Percentiles rank a stretch among this genome's conserved stretches.
phyloP scores from a whole-genome alignment of 768 basidiomycete species.

The Hericium alpestre region DNA sequence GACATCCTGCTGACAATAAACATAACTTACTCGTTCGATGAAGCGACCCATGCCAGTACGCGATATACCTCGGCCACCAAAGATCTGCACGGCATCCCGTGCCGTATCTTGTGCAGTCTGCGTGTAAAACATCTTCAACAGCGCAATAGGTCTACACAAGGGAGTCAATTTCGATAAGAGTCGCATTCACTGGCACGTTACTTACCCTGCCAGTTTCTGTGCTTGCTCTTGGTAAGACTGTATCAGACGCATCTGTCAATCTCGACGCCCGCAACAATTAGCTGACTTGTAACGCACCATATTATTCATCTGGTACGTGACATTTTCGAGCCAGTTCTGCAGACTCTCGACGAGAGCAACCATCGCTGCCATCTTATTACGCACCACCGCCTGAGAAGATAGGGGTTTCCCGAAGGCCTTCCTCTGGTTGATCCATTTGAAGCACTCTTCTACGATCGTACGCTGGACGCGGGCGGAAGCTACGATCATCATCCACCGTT shows the following conservation, averaged over 20 bases:
- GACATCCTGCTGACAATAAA: slow-evolving; percentile 5
- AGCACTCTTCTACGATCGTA: slow-evolving; percentile 66
- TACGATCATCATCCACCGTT: slow-evolving; percentile 87
- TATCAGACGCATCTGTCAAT: slow-evolving; percentile 17
- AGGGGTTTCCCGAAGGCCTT: slow-evolving; percentile 88
- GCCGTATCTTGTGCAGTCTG: slow-evolving; percentile 71
- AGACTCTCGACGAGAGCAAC: slow-evolving; percentile 71
- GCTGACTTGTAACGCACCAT: slow-evolving; percentile 37
- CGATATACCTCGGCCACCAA: slow-evolving; percentile 80
- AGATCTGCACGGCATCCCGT: slow-evolving; percentile 75
- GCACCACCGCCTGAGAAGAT: slow-evolving; percentile 75
- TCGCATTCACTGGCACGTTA: not conserved
- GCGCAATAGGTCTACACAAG: slow-evolving; percentile 50
- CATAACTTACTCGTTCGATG: slow-evolving; percentile 57
- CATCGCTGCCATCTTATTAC: slow-evolving; percentile 81
- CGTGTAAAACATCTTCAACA: slow-evolving; percentile 73
- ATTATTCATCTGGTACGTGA: slow-evolving; percentile 81
- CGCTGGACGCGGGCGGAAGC: slow-evolving; percentile 57
- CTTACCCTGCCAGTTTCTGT: slow-evolving; percentile 60
- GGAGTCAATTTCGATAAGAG: not conserved
- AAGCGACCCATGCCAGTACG: slow-evolving; percentile 69
- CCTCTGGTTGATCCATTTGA: slow-evolving; percentile 85
- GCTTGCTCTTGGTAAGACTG: slow-evolving; percentile 67
- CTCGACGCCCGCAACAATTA: not conserved
- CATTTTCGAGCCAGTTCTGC: slow-evolving; percentile 76